These are phyloP conservation scores for Coemansia sp. DNA, from an alignment of 192 early-diverging fungal species.

Conservation along the genomic window DNA sequence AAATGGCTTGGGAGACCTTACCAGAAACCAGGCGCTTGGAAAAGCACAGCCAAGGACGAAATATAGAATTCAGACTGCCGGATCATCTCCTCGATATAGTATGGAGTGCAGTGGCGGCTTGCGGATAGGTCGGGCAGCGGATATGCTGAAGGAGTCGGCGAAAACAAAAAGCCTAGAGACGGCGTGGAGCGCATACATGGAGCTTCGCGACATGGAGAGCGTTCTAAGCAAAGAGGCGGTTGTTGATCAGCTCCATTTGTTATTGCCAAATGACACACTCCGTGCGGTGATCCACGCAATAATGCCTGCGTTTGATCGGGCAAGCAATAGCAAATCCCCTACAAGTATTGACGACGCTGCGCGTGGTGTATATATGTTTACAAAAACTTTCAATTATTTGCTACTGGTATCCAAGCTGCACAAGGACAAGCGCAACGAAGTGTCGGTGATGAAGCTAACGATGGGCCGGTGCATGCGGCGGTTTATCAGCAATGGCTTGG, in stretches of 20 bases:
- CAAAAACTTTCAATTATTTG: conserved; percentile 44
- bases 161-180: conserved; percentile 13
- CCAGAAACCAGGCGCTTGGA: background rate
- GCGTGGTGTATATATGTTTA: conserved; percentile 30
- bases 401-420: conserved; percentile 32
- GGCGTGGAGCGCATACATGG: conserved; percentile 39
- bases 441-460: conserved; percentile 30
- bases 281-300: conserved; percentile 18
- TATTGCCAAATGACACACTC: conserved; percentile 15
- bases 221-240: conserved; percentile 17
- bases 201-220: conserved; percentile 31
- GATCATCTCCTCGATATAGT: background rate
- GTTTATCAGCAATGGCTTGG: conserved; percentile 9
- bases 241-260: conserved; percentile 15
- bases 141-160: conserved; percentile 17
- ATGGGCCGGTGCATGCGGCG: conserved; percentile 54
- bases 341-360: conserved; percentile 17
- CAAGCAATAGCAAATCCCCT: background rate
- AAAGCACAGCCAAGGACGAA: background rate
- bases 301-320: conserved; percentile 18
- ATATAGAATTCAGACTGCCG: background rate
- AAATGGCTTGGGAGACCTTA: background rate
- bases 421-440: conserved; percentile 25
- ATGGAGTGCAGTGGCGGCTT: conserved; percentile 4
- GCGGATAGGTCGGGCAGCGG: conserved; percentile 22